Percentiles rank a stretch among this genome's conserved stretches.
These are phyloP conservation scores for Metschnikowia dekortorum DNA, from an alignment of 805 yeast species.

Conservation along the genomic window DNA sequence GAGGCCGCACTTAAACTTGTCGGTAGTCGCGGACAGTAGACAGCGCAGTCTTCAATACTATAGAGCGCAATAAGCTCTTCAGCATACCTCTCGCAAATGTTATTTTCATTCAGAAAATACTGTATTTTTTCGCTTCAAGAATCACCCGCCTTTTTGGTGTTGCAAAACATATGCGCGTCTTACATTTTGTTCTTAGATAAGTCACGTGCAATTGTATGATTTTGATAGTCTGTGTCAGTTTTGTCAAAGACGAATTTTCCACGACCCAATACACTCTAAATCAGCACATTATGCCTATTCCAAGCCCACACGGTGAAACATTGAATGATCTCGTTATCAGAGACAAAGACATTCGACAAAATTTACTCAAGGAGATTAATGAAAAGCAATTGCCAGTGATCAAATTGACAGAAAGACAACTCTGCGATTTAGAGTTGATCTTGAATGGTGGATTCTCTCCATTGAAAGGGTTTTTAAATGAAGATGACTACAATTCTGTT, in stretches of 20 bases:
- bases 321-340: conserved; percentile 82
- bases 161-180: conserved; percentile 1
- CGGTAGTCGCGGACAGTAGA: background rate
- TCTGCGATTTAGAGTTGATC: conserved; percentile 89
- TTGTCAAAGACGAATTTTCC: background rate
- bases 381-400: conserved; percentile 38
- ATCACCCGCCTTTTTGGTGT: background rate
- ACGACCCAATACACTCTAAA: background rate
- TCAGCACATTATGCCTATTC: conserved; percentile 46
- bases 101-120: too few species aligned
- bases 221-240: background rate
- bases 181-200: background rate
- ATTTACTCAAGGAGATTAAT: conserved; percentile 56
- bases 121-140: too few species aligned
- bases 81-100: too few species aligned
- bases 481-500: conserved; percentile 65
- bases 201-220: conserved; percentile 7
- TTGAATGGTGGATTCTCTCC: conserved; percentile 95
- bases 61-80: background rate
- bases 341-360: conserved; percentile 58
- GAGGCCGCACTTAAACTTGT: background rate
- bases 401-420: conserved; percentile 74
- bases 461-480: conserved; percentile 58
- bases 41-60: background rate
- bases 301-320: conserved; percentile 86